Evolutionary conservation across 2,329 filamentous ascomycete genomes (phyloP).

Genomic region (Periconia digitata): DNA sequence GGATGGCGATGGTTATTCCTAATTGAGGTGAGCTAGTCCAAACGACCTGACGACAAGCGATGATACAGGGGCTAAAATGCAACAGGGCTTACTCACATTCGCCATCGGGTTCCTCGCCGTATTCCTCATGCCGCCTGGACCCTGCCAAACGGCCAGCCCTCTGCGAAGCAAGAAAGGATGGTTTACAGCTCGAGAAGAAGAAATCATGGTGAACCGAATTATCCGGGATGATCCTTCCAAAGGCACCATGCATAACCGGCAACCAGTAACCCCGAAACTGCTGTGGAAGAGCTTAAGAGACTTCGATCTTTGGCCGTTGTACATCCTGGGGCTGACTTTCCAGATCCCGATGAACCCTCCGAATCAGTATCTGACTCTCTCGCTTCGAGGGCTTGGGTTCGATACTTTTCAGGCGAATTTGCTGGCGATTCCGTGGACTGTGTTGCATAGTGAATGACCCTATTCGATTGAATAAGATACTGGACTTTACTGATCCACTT

Average conservation of each 20-base stretch:
- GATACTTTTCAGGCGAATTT: constrained; percentile 56
- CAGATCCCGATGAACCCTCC: constrained; percentile 21
- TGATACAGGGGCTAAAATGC: constrained; percentile 16
- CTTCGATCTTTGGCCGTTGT: constrained; percentile 26
- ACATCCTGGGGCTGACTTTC: constrained; percentile 23
- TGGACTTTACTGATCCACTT: too few relatives aligned
- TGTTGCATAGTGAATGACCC: constrained; percentile 13
- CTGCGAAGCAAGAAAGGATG: constrained; percentile 31
- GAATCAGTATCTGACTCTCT: constrained; percentile 23
- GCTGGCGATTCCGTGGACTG: constrained; percentile 54
- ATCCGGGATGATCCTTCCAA: constrained; percentile 27
- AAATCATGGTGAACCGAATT: constrained; percentile 27
- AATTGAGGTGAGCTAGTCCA: constrained; percentile 43
- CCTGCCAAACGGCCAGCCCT: constrained; percentile 30
- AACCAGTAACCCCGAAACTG: constrained; percentile 20
- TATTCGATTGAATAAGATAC: too few relatives aligned
- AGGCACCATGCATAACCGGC: constrained; percentile 27
- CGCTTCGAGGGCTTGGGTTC: constrained; percentile 21
- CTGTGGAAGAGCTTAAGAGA: constrained; percentile 23
- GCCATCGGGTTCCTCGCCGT: constrained; percentile 17
- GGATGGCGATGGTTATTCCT: constrained; percentile 49
- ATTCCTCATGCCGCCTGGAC: constrained; percentile 24
- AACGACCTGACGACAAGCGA: constrained; percentile 35
- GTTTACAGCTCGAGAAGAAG: constrained; percentile 23
- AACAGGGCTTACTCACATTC: constrained; percentile 20